Conservation (phyloP, 176 grass and related monocot species). For the Paspalum vaginatum region DNA sequence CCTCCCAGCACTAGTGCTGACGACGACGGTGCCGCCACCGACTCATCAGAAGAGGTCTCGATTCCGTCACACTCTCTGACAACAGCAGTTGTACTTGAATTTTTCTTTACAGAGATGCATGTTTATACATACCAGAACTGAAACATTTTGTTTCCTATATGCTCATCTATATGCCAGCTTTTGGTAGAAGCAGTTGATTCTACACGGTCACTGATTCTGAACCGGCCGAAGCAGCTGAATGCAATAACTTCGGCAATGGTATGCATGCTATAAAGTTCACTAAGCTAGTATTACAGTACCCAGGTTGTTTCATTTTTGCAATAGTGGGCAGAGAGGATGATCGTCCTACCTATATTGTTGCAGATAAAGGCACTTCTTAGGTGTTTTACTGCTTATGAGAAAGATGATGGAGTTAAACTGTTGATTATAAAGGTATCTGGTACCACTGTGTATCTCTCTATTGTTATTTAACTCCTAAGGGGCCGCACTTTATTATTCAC, state of each 20-base stretch:
- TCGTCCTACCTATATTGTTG: conserved; percentile 25
- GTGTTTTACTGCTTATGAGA: conserved; percentile 59
- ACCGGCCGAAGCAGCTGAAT: conserved; percentile 82
- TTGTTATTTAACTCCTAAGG: conserved; percentile 4
- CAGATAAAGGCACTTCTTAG: conserved; percentile 70
- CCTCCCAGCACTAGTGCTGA: too few relatives aligned
- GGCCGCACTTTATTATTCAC: too few relatives aligned
- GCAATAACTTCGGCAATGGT: conserved; percentile 79
- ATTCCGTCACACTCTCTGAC: too few relatives aligned
- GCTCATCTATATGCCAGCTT: conserved; percentile 75
- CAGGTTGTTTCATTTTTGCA: background rate
- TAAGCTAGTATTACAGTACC: background rate
- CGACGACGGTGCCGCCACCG: too few relatives aligned
- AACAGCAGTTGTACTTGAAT: too few relatives aligned
- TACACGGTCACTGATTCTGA: conserved; percentile 70
- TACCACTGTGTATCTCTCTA: background rate
- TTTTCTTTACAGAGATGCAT: too few relatives aligned
- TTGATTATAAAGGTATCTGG: conserved; percentile 77
- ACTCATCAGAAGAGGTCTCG: too few relatives aligned
- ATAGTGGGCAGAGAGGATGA: background rate
- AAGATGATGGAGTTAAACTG: conserved; percentile 66
- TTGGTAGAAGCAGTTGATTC: conserved; percentile 73
- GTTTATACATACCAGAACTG: background rate
- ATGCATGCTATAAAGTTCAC: background rate
- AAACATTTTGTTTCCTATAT: background rate